Percentiles rank a stretch among this genome's conserved stretches.
These are phyloP conservation scores for Atkinsonella texensis DNA, from an alignment of 2,329 filamentous ascomycete genomes.

Conservation along the genomic window DNA sequence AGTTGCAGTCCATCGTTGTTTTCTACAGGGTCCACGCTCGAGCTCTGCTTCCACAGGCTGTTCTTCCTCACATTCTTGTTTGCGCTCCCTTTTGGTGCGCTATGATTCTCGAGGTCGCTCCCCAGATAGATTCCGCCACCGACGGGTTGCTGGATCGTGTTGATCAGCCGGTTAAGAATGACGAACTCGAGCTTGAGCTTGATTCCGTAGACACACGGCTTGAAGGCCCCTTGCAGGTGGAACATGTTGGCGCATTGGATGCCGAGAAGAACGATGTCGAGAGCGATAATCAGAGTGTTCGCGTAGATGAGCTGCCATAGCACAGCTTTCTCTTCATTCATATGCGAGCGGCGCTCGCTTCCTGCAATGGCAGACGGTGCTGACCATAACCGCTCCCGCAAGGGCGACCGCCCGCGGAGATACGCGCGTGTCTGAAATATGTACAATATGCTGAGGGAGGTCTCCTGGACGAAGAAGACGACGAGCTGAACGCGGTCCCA, in stretches of 20 bases:
- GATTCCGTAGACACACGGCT: constrained; percentile 24
- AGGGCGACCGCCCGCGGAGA: constrained; percentile 6
- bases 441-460: constrained; percentile 37
- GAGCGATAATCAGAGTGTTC: constrained; percentile 32
- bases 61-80: not conserved
- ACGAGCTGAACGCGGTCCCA: constrained; percentile 42
- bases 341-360: not conserved
- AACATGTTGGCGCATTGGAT: constrained; percentile 26
- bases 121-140: not conserved
- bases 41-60: constrained; percentile 1
- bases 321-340: constrained; percentile 12
- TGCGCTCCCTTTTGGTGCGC: not conserved
- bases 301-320: constrained; percentile 30
- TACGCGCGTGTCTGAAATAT: constrained; percentile 20
- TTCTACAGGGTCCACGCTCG: not conserved
- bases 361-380: constrained; percentile 30
- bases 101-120: not conserved
- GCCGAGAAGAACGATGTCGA: constrained; percentile 30
- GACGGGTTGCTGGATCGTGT: constrained; percentile 10
- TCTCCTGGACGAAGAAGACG: constrained; percentile 40
- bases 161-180: constrained; percentile 26
- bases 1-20: not conserved
- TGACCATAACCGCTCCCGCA: constrained; percentile 20
- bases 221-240: constrained; percentile 24
- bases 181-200: constrained; percentile 29